phyloP scores from a whole-genome alignment of 2,329 filamentous ascomycete genomes.

The Hymenoscyphus albidus region DNA sequence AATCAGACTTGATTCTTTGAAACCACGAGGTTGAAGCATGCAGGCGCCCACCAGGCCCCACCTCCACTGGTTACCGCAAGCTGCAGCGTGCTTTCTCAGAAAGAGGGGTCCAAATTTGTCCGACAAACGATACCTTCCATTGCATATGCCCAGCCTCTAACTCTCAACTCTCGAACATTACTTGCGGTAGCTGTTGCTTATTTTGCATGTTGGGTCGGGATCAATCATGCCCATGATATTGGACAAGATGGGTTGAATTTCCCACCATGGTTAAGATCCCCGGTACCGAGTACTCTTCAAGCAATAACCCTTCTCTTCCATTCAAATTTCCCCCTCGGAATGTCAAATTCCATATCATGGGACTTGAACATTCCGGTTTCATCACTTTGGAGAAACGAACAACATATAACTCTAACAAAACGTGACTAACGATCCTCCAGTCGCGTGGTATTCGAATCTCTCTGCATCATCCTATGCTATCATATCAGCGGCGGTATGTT shows the following conservation, averaged over 20 bases:
- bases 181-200: neutral
- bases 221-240: neutral
- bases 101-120: neutral
- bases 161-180: neutral
- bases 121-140: neutral
- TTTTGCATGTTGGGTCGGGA: neutral
- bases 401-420: neutral
- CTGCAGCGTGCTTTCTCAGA: neutral
- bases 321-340: neutral
- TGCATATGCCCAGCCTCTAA: neutral
- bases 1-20: neutral
- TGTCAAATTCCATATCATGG: neutral
- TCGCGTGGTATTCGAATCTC: neutral
- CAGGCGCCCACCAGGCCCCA: neutral
- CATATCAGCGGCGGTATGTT: neutral
- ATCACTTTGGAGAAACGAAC: neutral
- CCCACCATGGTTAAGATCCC: neutral
- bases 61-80: neutral
- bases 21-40: neutral
- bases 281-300: neutral
- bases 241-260: neutral
- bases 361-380: conserved; percentile 1
- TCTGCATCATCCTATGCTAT: neutral
- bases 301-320: neutral
- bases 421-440: neutral